A percentile compares a stretch with the other conserved stretches of the same genome.
These are phyloP conservation scores for Pisolithus thermaeus DNA, from an alignment of 1,284 basidiomycete species.

Conservation along the genomic window DNA sequence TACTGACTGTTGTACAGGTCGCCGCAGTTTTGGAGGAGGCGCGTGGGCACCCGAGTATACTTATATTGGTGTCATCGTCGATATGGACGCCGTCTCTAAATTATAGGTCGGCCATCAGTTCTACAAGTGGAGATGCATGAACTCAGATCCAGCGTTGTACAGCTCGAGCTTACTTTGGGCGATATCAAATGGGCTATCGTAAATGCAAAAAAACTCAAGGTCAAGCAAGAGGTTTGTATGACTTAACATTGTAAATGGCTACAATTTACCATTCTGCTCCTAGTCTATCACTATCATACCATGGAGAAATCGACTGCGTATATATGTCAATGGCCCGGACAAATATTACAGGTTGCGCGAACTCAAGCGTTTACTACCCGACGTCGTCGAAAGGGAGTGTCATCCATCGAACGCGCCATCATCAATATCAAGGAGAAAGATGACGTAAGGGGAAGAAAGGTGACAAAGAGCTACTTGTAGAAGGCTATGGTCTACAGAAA, in stretches of 20 bases:
- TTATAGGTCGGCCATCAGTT: conserved; percentile 60
- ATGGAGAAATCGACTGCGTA: conserved; percentile 75
- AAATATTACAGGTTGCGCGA: conserved; percentile 88
- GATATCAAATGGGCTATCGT: conserved; percentile 93
- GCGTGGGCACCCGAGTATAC: conserved; percentile 86
- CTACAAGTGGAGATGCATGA: not conserved
- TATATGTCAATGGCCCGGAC: conserved; percentile 81
- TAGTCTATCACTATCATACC: conserved; percentile 73
- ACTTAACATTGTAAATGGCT: not conserved
- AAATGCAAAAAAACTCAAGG: conserved; percentile 84
- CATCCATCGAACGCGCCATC: conserved; percentile 82
- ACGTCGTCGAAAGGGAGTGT: conserved; percentile 89
- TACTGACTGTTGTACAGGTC: conserved; percentile 37
- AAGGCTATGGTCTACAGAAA: conserved; percentile 96
- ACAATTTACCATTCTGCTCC: not conserved
- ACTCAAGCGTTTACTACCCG: conserved; percentile 74
- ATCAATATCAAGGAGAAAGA: conserved; percentile 89
- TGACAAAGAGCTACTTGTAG: conserved; percentile 84
- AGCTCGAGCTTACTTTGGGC: conserved; percentile 92
- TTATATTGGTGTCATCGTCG: conserved; percentile 92
- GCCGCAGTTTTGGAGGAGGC: conserved; percentile 93
- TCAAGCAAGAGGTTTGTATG: conserved; percentile 72
- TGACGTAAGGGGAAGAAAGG: conserved; percentile 72
- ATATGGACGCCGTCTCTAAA: conserved; percentile 84
- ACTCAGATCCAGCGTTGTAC: conserved; percentile 1